Base-by-base conservation (phyloP, 495 filamentous ascomycete species). In the Pyrenula aspistea region DNA sequence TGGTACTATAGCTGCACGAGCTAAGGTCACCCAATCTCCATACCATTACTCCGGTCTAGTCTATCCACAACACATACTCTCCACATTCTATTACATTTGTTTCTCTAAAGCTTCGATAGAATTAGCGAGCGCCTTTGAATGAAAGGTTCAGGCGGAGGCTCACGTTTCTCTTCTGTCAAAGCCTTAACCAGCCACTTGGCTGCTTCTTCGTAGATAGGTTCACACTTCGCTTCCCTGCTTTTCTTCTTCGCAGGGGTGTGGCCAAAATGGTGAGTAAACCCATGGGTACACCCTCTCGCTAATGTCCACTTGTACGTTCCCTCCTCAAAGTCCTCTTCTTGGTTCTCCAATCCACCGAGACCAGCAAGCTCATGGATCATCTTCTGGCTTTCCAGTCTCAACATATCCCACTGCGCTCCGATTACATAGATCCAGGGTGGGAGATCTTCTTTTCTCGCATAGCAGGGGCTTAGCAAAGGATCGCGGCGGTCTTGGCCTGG, bases 311-410 rank as follows among this genome's bases (percentile, higher is more conserved):
- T 68, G 57, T 67, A 65, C 50, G 22, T 62, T 2, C 62, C 66
- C 21, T 52, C 53, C 51, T 67, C 66, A 56, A 67, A 65, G 31
- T 50, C 52, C 19, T 67, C 56, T 2, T 54, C 53, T 53, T 47
- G 53, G 36, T 49, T 55, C 23, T 62, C 66, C 24, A 62, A 48
- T 12, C 61, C 61, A 15, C 31, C 31, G 15, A 42, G 31, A 42
- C 31, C 31, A 10, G 68, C 70, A 31, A 70, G 60, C 11, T 56
- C 57, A 55, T 70, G 61, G 20, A 68, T 67, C 68, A 71, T 73
- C 22, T 56, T 36, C 59, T 70, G 66, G 12, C 67, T 53, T 59
- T 68, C 67, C 19, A 64, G 36, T 12, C 69, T 62, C 22, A 68
- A 53, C 57, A 66, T 62, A 61, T 68, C 66, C 60, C 61, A 68